Base-by-base conservation (phyloP, 164 flowering plant species). In the Macadamia integrifolia region DNA sequence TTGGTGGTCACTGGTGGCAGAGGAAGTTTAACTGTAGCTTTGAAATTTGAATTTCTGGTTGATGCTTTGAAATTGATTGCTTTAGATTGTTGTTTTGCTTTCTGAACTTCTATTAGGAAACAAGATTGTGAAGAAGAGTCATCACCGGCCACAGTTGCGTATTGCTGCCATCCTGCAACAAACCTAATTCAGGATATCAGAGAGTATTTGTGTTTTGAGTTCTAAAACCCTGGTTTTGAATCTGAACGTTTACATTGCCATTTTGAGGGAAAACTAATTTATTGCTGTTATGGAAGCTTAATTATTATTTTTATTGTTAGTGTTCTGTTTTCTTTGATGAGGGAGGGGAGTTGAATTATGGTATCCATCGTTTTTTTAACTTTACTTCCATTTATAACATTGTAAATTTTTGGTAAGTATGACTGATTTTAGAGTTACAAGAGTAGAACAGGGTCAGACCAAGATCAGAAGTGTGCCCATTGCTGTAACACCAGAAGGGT, bases 401-500 rank as follows among this genome's bases (percentile, higher is more conserved):
- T 35, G 40, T 35, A 35, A 35, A 35, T 35, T 0, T 43, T 61
- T 67, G 63, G 62, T 42, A 30, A 73, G 44, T n/a, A 88, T 91
- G 97, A 88, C 91, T 66, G 97, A 91, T 76, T 78, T 85, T 74
- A 84, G 84, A 72, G 71, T 89, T 67, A 61, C 83, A 68, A 87
- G 78, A 67, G 84, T 86, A 62, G 91, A 82, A 64, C 87, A 87
- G 66, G 88, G 89, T n/a, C 90, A 88, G 62, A 78, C 91, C 60
- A 92, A 88, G 78, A 88, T 92, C 61, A 81, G 84, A 74, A 95
- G 83, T 74, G 99, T 91, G 40, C 99, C 99, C 23, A 90, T 95
- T 72, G 99, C 99, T 56, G 98, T 95, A 30, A 95, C 99, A 13
- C 98, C 98, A 31, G 98, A 95, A 75, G 99, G 99, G 46, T 95